Evolutionary conservation across 306 rosid genomes (phyloP).

Genomic region (Quercus mongolica): DNA sequence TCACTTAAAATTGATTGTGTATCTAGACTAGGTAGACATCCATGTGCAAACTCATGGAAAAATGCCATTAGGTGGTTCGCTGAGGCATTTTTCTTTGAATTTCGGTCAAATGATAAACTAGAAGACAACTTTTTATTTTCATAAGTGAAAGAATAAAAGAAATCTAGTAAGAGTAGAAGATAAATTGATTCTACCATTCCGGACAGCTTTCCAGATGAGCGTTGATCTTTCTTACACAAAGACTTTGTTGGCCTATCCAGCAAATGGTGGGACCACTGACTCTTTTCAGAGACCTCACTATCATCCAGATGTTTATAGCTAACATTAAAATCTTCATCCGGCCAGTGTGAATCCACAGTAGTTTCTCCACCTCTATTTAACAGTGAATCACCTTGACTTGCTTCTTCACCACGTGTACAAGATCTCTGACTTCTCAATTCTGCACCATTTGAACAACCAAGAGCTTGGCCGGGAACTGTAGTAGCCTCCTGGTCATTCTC

Average conservation of each 20-base stretch:
- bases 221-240: slow-evolving; percentile 44
- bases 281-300: slow-evolving; percentile 33
- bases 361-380: slow-evolving; percentile 40
- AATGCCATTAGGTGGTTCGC: background rate
- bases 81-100: background rate
- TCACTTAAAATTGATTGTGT: background rate
- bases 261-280: slow-evolving; percentile 46
- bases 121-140: background rate
- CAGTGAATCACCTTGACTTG: slow-evolving; percentile 42
- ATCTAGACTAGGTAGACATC: background rate
- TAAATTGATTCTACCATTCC: slow-evolving; percentile 41
- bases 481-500: slow-evolving; percentile 30
- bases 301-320: slow-evolving; percentile 43
- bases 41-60: background rate
- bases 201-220: slow-evolving; percentile 40
- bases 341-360: slow-evolving; percentile 53
- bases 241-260: slow-evolving; percentile 37
- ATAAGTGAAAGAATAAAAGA: background rate
- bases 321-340: slow-evolving; percentile 36
- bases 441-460: slow-evolving; percentile 23
- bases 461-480: slow-evolving; percentile 15
- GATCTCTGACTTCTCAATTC: slow-evolving; percentile 50
- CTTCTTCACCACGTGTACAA: slow-evolving; percentile 29
- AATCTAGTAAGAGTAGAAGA: background rate
- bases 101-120: background rate